Evolutionary conservation across 2,329 filamentous ascomycete genomes (phyloP).

Genomic region (Penicillium sp.): DNA sequence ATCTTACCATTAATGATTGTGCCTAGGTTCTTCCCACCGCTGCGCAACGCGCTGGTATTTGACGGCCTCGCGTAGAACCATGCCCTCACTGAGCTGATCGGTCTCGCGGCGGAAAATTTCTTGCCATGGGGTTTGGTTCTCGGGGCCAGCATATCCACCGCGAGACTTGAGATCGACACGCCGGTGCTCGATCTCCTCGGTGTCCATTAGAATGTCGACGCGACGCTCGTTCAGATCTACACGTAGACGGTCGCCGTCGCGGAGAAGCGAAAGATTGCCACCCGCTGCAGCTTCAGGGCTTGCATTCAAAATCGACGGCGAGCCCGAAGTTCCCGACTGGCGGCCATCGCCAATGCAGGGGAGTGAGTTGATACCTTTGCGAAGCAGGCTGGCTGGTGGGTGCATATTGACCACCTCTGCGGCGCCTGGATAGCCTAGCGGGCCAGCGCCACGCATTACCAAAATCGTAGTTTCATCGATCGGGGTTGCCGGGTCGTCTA

Average conservation of each 20-base stretch:
- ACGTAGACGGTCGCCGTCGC: constrained; percentile 50
- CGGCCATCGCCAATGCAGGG: constrained; percentile 55
- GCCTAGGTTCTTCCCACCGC: constrained; percentile 39
- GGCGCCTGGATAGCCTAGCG: constrained; percentile 51
- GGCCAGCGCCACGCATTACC: constrained; percentile 51
- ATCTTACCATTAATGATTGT: constrained; percentile 34
- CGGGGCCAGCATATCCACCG: constrained; percentile 40
- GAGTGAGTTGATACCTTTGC: constrained; percentile 48
- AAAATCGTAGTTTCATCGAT: constrained; percentile 45
- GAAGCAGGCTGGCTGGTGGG: constrained; percentile 46
- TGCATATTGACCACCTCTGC: constrained; percentile 56
- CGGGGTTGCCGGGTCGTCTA: constrained; percentile 41
- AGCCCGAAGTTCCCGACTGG: constrained; percentile 56
- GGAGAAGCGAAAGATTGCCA: constrained; percentile 53
- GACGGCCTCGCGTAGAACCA: constrained; percentile 48
- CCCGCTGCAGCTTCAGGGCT: constrained; percentile 56
- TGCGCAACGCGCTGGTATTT: constrained; percentile 51
- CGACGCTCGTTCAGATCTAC: constrained; percentile 51
- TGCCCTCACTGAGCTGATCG: constrained; percentile 47
- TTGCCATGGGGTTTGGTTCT: constrained; percentile 52
- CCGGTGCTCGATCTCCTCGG: constrained; percentile 41
- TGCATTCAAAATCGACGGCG: constrained; percentile 56
- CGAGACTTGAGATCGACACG: constrained; percentile 37
- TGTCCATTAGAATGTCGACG: constrained; percentile 47
- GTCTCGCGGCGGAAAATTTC: constrained; percentile 51